These are phyloP conservation scores for Lachnum nothofagi DNA, from an alignment of 2,329 filamentous ascomycete genomes.

Conservation along the genomic window DNA sequence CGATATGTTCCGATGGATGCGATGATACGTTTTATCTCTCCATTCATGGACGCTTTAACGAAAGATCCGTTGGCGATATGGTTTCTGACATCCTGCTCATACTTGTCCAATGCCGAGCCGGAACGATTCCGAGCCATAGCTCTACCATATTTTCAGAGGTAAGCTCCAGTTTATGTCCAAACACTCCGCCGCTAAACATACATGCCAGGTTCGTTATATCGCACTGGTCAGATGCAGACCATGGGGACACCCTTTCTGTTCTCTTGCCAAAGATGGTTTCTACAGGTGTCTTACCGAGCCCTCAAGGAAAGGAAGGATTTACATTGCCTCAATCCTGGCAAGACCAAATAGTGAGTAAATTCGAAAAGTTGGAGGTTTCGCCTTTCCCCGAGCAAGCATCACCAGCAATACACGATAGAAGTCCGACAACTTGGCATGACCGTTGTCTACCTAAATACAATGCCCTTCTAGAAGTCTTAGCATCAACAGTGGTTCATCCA, in stretches of 20 bases:
- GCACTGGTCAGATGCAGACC: constrained; percentile 62
- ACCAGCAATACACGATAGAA: constrained; percentile 48
- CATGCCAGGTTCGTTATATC: constrained; percentile 62
- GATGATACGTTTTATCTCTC: constrained; percentile 63
- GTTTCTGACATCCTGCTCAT: constrained; percentile 82
- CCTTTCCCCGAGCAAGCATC: constrained; percentile 60
- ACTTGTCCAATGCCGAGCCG: constrained; percentile 67
- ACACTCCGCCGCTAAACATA: constrained; percentile 7
- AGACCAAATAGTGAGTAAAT: constrained; percentile 64
- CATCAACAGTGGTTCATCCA: constrained; percentile 58
- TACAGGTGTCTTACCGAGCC: constrained; percentile 48
- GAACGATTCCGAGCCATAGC: constrained; percentile 75
- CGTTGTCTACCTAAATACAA: constrained; percentile 64
- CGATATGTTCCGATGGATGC: constrained; percentile 74
- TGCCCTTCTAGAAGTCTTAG: constrained; percentile 58
- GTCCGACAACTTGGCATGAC: constrained; percentile 56
- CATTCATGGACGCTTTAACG: constrained; percentile 60
- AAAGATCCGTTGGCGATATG: constrained; percentile 60
- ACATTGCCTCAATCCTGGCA: constrained; percentile 64
- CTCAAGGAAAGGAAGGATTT: constrained; percentile 49
- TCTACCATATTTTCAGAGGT: constrained; percentile 75
- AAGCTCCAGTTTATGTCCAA: neutral
- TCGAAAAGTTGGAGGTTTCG: constrained; percentile 58
- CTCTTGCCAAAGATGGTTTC: constrained; percentile 61
- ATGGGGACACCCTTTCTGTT: constrained; percentile 66